Conservation (phyloP, 1,284 basidiomycete genomes). For the Sporisorium graminicola region DNA sequence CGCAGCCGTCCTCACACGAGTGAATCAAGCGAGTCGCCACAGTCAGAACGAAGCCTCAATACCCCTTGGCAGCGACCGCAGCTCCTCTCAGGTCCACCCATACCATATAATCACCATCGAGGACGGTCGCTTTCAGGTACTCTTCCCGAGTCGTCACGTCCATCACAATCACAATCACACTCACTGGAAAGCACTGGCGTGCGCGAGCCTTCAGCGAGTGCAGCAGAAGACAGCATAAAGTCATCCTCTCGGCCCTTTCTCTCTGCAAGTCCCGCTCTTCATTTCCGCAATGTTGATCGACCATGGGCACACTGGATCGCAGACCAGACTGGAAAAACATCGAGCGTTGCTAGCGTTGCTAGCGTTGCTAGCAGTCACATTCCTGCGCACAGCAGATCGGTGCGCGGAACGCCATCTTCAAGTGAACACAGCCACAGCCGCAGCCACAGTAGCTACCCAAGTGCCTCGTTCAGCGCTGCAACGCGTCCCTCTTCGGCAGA, state of each 20-base stretch:
- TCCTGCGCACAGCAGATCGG: constrained; percentile 7
- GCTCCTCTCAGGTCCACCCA: constrained; percentile 18
- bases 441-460: constrained; percentile 12
- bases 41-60: neutral
- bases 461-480: constrained; percentile 9
- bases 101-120: constrained; percentile 10
- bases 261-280: constrained; percentile 19
- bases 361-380: neutral
- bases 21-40: neutral
- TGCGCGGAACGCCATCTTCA: neutral
- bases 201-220: neutral
- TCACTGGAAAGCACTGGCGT: neutral
- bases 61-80: constrained; percentile 10
- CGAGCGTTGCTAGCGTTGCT: neutral
- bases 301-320: constrained; percentile 7
- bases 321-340: neutral
- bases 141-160: neutral
- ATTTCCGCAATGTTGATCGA: constrained; percentile 5
- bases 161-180: neutral
- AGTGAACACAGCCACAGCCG: neutral
- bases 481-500: constrained; percentile 8
- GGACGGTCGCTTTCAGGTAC: neutral
- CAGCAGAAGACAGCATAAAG: neutral
- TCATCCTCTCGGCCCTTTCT: neutral
- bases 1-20: neutral